Evolutionary conservation across 2,329 filamentous ascomycete species (phyloP).

Genomic region (Sporothrix pseudoabietina): DNA sequence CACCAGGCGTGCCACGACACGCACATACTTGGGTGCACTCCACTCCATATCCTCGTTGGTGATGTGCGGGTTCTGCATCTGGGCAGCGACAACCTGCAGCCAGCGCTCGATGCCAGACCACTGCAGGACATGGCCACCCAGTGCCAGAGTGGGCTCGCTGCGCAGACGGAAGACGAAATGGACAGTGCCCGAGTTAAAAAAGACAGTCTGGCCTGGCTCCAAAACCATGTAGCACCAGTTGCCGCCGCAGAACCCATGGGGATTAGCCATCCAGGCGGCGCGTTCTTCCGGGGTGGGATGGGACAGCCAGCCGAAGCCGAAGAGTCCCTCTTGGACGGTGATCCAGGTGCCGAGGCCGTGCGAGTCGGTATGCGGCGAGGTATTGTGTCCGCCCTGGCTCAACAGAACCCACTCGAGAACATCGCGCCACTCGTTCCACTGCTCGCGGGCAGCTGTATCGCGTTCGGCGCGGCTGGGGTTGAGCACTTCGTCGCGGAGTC

Average conservation of each 20-base stretch:
- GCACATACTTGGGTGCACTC: slow-evolving; percentile 37
- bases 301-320: slow-evolving; percentile 43
- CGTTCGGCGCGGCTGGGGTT: slow-evolving; percentile 44
- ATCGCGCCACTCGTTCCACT: slow-evolving; percentile 43
- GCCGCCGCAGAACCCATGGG: slow-evolving; percentile 37
- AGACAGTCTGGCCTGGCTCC: slow-evolving; percentile 42
- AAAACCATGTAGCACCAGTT: slow-evolving; percentile 42
- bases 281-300: slow-evolving; percentile 37
- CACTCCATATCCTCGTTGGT: slow-evolving; percentile 41
- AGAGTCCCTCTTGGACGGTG: slow-evolving; percentile 41
- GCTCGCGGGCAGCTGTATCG: slow-evolving; percentile 36
- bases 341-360: slow-evolving; percentile 44
- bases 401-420: slow-evolving; percentile 42
- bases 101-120: slow-evolving; percentile 42
- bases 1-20: slow-evolving; percentile 34
- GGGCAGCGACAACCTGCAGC: slow-evolving; percentile 39
- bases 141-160: slow-evolving; percentile 39
- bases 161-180: slow-evolving; percentile 43
- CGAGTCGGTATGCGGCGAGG: slow-evolving; percentile 42
- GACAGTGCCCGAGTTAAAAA: slow-evolving; percentile 43
- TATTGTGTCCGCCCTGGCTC: slow-evolving; percentile 43
- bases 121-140: slow-evolving; percentile 43
- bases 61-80: slow-evolving; percentile 39
- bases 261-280: slow-evolving; percentile 38
- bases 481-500: slow-evolving; percentile 41